A percentile compares a stretch with the other conserved stretches of the same genome.
Evolutionary conservation across 2,329 filamentous ascomycete genomes (phyloP).

Genomic region (Elsinoe perseae): DNA sequence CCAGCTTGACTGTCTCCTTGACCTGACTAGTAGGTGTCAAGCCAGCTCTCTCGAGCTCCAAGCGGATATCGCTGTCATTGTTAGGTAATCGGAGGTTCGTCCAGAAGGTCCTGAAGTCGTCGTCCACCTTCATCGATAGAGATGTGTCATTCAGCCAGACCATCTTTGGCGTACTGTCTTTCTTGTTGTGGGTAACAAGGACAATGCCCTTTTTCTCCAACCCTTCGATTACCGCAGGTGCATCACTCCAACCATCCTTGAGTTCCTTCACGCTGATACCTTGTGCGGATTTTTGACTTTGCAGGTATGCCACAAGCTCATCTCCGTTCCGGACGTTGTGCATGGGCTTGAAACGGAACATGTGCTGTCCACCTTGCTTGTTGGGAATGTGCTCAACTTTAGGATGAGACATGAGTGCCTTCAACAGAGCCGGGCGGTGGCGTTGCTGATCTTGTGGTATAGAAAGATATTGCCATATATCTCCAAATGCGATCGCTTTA

Average conservation of each 20-base stretch:
- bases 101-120: constrained; percentile 80
- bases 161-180: constrained; percentile 77
- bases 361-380: constrained; percentile 47
- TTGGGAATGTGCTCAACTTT: constrained; percentile 51
- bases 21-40: constrained; percentile 81
- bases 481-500: constrained; percentile 59
- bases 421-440: constrained; percentile 54
- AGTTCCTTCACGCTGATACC: constrained; percentile 81
- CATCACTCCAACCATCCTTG: constrained; percentile 91
- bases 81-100: constrained; percentile 67
- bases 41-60: constrained; percentile 66
- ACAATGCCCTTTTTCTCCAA: constrained; percentile 73
- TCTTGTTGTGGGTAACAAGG: constrained; percentile 82
- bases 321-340: constrained; percentile 74
- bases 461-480: constrained; percentile 74
- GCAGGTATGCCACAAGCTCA: constrained; percentile 71
- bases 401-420: constrained; percentile 59
- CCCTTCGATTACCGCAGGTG: constrained; percentile 66
- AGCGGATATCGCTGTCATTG: constrained; percentile 64
- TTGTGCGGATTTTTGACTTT: constrained; percentile 70
- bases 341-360: constrained; percentile 75
- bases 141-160: constrained; percentile 79
- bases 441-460: constrained; percentile 44
- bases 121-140: constrained; percentile 56
- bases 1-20: constrained; percentile 50